These are phyloP conservation scores for Myxozyma mucilagina DNA, from an alignment of 805 yeast genomes.

Conservation along the genomic window DNA sequence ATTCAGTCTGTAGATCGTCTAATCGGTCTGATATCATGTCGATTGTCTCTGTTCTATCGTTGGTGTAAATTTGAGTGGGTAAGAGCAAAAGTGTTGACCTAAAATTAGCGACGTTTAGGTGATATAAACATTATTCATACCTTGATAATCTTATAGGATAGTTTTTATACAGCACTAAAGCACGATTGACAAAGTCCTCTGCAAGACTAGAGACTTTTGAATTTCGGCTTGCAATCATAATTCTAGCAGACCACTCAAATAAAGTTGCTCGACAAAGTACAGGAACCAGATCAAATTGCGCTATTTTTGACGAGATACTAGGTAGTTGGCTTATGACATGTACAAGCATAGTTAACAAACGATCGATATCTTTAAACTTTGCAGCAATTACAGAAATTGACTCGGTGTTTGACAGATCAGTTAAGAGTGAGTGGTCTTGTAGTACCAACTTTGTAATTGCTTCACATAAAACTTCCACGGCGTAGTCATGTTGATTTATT, in stretches of 20 bases:
- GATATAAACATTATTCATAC: neutral
- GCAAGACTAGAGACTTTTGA: neutral
- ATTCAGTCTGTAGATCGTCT: neutral
- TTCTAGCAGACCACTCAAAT: slow-evolving; percentile 15
- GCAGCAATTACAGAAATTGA: neutral
- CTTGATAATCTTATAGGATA: slow-evolving; percentile 16
- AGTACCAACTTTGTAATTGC: neutral
- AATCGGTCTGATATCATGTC: neutral
- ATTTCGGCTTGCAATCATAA: slow-evolving; percentile 6
- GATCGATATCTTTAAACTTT: slow-evolving; percentile 6
- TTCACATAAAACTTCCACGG: slow-evolving; percentile 1
- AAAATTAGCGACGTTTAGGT: neutral
- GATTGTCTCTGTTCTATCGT: neutral
- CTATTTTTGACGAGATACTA: neutral
- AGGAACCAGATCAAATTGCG: neutral
- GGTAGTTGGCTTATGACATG: neutral
- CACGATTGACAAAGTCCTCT: neutral
- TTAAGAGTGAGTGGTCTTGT: neutral
- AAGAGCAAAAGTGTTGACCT: slow-evolving; percentile 4
- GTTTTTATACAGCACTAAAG: neutral
- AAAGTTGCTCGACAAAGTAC: slow-evolving; percentile 8
- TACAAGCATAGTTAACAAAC: slow-evolving; percentile 1
- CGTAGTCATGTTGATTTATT: neutral
- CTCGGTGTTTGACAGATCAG: neutral
- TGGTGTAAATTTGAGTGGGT: neutral